Evolutionary conservation across 805 yeast genomes (phyloP).

Genomic region (Candida piceae): DNA sequence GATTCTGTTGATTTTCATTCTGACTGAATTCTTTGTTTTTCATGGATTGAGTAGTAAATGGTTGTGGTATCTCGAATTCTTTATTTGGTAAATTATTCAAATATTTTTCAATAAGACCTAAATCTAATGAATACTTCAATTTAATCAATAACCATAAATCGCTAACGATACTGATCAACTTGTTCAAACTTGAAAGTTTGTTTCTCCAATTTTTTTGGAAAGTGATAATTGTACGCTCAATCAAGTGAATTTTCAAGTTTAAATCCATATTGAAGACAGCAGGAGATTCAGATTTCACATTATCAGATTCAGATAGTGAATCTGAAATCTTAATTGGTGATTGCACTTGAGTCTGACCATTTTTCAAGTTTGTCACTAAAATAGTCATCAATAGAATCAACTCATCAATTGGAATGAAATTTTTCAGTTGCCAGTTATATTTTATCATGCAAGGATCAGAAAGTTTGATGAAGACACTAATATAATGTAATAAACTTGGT

Average conservation of each 20-base stretch:
- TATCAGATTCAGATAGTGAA: neutral
- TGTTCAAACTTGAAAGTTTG: constrained; percentile 22
- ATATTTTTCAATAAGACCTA: constrained; percentile 1
- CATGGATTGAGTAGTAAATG: neutral
- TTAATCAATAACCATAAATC: constrained; percentile 23
- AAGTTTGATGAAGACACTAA: constrained; percentile 49
- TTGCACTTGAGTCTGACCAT: constrained; percentile 17
- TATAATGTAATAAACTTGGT: constrained; percentile 52
- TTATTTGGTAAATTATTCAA: neutral
- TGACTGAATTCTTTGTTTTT: neutral
- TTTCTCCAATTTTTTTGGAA: constrained; percentile 20
- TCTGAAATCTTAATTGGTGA: neutral
- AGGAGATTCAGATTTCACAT: neutral
- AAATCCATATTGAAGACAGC: constrained; percentile 21
- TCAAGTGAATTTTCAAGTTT: constrained; percentile 26
- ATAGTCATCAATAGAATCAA: constrained; percentile 48
- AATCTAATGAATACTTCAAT: constrained; percentile 12
- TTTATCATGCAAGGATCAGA: constrained; percentile 32
- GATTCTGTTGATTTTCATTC: neutral
- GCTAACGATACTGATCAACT: constrained; percentile 16
- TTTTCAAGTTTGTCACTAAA: constrained; percentile 47
- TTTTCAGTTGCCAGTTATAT: constrained; percentile 56
- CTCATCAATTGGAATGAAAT: constrained; percentile 58
- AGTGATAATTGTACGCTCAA: constrained; percentile 17
- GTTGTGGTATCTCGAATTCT: constrained; percentile 7